phyloP scores from a whole-genome alignment of 2,329 filamentous ascomycete species.

The Bipolaris bicolor region DNA sequence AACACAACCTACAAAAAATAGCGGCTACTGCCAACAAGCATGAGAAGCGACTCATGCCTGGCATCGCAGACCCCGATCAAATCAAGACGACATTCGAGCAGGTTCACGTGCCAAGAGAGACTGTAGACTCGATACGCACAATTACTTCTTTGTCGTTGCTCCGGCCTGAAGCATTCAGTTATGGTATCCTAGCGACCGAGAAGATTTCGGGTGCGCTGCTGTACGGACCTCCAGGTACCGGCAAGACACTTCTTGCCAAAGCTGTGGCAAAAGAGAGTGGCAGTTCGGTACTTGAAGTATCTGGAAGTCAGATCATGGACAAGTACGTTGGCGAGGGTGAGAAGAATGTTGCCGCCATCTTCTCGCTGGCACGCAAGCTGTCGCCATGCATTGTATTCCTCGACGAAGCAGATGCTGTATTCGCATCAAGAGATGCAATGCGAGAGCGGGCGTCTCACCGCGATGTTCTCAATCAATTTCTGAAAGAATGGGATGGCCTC shows the following conservation, averaged over 20 bases:
- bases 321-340: slow-evolving; percentile 97
- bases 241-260: slow-evolving; percentile 69
- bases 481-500: slow-evolving; percentile 96
- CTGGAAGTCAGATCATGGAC: slow-evolving; percentile 89
- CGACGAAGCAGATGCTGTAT: slow-evolving; percentile 92
- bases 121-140: slow-evolving; percentile 84
- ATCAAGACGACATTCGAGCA: slow-evolving; percentile 88
- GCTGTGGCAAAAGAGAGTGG: slow-evolving; percentile 69
- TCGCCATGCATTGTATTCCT: slow-evolving; percentile 94
- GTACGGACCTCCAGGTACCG: slow-evolving; percentile 80
- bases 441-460: slow-evolving; percentile 74
- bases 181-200: slow-evolving; percentile 89
- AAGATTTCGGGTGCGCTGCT: slow-evolving; percentile 88
- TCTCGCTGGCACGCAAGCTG: slow-evolving; percentile 87
- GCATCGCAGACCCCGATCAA: slow-evolving; percentile 79
- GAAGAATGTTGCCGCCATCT: slow-evolving; percentile 91
- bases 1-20: slow-evolving; percentile 58
- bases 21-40: slow-evolving; percentile 64
- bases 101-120: slow-evolving; percentile 81
- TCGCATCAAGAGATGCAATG: slow-evolving; percentile 74
- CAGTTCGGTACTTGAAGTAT: slow-evolving; percentile 80
- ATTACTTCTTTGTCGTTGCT: slow-evolving; percentile 86
- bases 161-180: slow-evolving; percentile 92
- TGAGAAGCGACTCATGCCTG: slow-evolving; percentile 80
- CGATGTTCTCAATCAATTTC: slow-evolving; percentile 94